Evolutionary conservation across 208 protist species (phyloP).

Genomic region (Acanthamoeba rhysodes): DNA sequence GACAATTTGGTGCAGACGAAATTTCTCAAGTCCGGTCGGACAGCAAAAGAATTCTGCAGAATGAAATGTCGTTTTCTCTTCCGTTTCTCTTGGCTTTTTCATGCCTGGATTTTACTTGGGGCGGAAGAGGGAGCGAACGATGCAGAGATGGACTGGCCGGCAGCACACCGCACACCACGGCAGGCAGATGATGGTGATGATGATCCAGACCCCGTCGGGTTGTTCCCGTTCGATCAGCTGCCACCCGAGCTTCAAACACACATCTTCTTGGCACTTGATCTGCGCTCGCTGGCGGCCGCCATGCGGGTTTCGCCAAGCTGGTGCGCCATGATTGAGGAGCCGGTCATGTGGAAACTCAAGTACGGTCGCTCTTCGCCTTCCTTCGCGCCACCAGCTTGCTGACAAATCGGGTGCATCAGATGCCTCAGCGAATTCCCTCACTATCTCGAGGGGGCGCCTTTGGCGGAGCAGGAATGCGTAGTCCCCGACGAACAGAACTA

Average conservation of each 20-base stretch:
- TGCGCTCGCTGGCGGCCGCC: background rate
- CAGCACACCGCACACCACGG: too few relatives aligned
- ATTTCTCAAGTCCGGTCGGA: background rate
- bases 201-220: too few relatives aligned
- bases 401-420: background rate
- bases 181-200: background rate
- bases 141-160: too few relatives aligned
- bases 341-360: constrained; percentile 54
- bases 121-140: too few relatives aligned
- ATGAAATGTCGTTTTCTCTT: too few relatives aligned
- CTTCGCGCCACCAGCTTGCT: background rate
- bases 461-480: background rate
- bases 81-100: too few relatives aligned
- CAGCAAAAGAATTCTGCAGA: background rate
- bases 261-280: constrained; percentile 31
- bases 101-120: too few relatives aligned
- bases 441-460: background rate
- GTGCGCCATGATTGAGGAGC: constrained; percentile 25
- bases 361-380: background rate
- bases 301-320: background rate
- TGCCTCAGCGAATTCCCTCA: background rate
- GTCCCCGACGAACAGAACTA: constrained; percentile 35
- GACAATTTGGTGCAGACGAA: background rate
- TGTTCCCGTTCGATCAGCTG: constrained; percentile 44
- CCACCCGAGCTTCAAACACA: constrained; percentile 37